Evolutionary conservation across 352 stramenopile genomes (phyloP), one percentile per base, ranked within the genome.

Genomic region (Paralagenidium karlingii): DNA sequence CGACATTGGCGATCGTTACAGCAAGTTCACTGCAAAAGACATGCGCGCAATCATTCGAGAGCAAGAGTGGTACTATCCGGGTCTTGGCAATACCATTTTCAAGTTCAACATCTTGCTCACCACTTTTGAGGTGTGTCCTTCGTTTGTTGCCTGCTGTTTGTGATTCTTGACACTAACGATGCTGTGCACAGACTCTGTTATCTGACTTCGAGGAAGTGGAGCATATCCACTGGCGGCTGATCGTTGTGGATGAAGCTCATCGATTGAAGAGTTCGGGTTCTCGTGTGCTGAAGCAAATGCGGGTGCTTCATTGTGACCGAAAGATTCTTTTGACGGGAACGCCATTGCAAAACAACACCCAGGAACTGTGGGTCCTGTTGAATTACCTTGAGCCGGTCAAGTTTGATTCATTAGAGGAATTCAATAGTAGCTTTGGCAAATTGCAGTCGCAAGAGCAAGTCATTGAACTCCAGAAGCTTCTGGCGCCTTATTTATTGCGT

Each of bases 291-390:
- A 91, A 90, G 47, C 80, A 88, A 60, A 90, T 91, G 76, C 67
- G 77, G 16, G 65, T 80, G 24, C 60, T 91, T 9, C 62, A 86
- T 24, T 80, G 77, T n/a, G 81, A 89, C 32, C 69, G 77, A 38
- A 97, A 96, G 49, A 47, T 98, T 19, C 55, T 98, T 12, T 60
- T 99, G n/a, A 99, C 94, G 0, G 95, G 95, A 21, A 99, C 94
- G 26, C 94, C 95, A 24, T 55, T 99, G 26, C 93, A 98, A 50
- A 99, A 98, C 55, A 96, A 95, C 41, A 81, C 91, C 0, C 81
- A 97, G 51, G 95, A 99, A 54, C 65, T 99, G 9, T 99, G 92
- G 92, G 87, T 96, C 24, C 59, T 99, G 36, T 58, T 99, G 0
- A 95, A 98, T 57, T 99, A 97, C 55, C 59, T 96, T 29, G 88